These are phyloP conservation scores for Nymphaea thermarum DNA, from an alignment of 164 flowering plant species.

Conservation along the genomic window DNA sequence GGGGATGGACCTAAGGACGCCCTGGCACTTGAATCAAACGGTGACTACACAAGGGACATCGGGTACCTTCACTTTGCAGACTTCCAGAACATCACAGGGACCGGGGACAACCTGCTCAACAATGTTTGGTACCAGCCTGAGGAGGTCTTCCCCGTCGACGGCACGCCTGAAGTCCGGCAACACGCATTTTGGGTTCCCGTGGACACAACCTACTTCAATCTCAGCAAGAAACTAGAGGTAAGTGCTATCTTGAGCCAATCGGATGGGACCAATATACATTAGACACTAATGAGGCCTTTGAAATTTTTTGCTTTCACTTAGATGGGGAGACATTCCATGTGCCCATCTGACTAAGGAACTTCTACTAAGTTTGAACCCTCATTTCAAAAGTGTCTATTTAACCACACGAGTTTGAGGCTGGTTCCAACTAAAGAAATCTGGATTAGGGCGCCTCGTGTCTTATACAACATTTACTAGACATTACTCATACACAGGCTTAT, in stretches of 20 bases:
- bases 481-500: too few relatives aligned
- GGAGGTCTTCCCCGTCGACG: slow-evolving; percentile 5
- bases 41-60: slow-evolving; percentile 50
- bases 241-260: neutral
- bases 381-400: too few relatives aligned
- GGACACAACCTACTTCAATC: neutral
- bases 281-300: too few relatives aligned
- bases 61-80: slow-evolving; percentile 41
- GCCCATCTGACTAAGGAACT: too few relatives aligned
- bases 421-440: too few relatives aligned
- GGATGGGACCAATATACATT: too few relatives aligned
- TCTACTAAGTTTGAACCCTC: too few relatives aligned
- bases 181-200: slow-evolving; percentile 10
- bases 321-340: too few relatives aligned
- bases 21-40: slow-evolving; percentile 39
- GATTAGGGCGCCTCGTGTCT: too few relatives aligned
- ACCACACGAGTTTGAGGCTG: too few relatives aligned
- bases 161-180: slow-evolving; percentile 4
- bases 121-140: slow-evolving; percentile 20
- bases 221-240: slow-evolving; percentile 5
- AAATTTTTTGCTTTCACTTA: too few relatives aligned
- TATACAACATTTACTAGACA: too few relatives aligned
- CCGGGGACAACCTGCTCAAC: slow-evolving; percentile 31
- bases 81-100: slow-evolving; percentile 11
- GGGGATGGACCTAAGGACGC: slow-evolving; percentile 54